phyloP scores from a whole-genome alignment of 2,329 filamentous ascomycete genomes.

The Grosmannia serpens region DNA sequence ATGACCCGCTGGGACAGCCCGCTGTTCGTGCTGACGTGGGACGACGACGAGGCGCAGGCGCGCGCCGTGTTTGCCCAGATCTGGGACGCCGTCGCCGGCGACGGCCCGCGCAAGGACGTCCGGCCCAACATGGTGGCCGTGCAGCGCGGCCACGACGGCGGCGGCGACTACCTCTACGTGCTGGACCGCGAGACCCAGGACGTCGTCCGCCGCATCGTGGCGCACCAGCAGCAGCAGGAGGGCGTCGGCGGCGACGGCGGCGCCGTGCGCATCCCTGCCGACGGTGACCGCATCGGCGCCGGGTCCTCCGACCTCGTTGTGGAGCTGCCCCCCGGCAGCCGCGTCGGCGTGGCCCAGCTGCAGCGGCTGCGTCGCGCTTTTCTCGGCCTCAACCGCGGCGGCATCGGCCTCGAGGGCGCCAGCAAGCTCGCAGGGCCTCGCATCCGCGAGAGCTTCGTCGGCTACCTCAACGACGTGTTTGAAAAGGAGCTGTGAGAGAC shows the following conservation, averaged over 20 bases:
- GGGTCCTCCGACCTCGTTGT: slow-evolving; percentile 40
- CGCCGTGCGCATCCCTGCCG: slow-evolving; percentile 37
- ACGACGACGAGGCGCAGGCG: slow-evolving; percentile 54
- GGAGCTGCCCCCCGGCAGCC: slow-evolving; percentile 55
- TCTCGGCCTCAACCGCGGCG: slow-evolving; percentile 62
- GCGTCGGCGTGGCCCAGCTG: slow-evolving; percentile 60
- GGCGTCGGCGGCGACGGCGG: slow-evolving; percentile 39
- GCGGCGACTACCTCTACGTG: slow-evolving; percentile 67
- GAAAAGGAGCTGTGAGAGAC: slow-evolving; percentile 38
- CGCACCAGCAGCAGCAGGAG: slow-evolving; percentile 56
- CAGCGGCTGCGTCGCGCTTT: slow-evolving; percentile 70
- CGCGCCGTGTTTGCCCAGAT: slow-evolving; percentile 48
- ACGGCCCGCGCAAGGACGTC: slow-evolving; percentile 43
- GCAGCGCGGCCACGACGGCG: slow-evolving; percentile 46
- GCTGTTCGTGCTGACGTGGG: slow-evolving; percentile 66
- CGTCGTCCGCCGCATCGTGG: slow-evolving; percentile 57
- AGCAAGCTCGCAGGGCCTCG: slow-evolving; percentile 41
- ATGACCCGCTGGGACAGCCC: slow-evolving; percentile 81
- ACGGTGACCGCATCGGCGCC: slow-evolving; percentile 8
- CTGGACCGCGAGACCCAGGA: slow-evolving; percentile 71
- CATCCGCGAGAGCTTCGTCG: slow-evolving; percentile 52
- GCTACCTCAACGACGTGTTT: slow-evolving; percentile 55
- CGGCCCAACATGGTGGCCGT: slow-evolving; percentile 68
- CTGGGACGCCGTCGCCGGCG: slow-evolving; percentile 63
- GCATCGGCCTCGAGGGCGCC: slow-evolving; percentile 46